phyloP scores from a whole-genome alignment of 202 grass and related monocot species.

The Hordeum pubiflorum region DNA sequence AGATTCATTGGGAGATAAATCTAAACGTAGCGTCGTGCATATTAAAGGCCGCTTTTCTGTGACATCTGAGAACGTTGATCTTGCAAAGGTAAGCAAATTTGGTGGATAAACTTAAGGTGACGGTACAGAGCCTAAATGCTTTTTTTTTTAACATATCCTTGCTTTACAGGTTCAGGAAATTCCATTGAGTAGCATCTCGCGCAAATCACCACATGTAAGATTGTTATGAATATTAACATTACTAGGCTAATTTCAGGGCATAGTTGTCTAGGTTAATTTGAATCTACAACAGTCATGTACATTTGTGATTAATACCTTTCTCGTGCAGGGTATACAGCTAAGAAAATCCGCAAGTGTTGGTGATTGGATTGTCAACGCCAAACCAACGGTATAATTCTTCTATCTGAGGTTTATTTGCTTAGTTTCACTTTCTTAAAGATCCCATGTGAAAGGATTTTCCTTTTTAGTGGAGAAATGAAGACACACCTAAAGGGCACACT shows the following conservation, averaged over 20 bases:
- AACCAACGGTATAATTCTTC: slow-evolving; percentile 59
- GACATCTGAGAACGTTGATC: slow-evolving; percentile 99
- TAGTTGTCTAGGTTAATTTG: neutral
- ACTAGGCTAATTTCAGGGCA: neutral
- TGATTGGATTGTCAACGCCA: slow-evolving; percentile 61
- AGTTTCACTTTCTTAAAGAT: neutral
- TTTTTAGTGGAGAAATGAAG: neutral
- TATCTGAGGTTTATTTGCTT: slow-evolving; percentile 16
- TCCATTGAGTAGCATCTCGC: slow-evolving; percentile 48
- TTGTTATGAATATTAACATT: neutral
- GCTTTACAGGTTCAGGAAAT: slow-evolving; percentile 63
- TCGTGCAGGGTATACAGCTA: slow-evolving; percentile 56
- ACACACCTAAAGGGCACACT: neutral
- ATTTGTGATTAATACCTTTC: slow-evolving; percentile 27
- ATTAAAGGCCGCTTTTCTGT: slow-evolving; percentile 99
- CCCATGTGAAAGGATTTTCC: neutral
- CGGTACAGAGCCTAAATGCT: neutral
- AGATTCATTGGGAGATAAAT: slow-evolving; percentile 80
- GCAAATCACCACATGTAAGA: slow-evolving; percentile 65
- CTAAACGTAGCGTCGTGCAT: slow-evolving; percentile 89
- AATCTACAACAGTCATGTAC: neutral
- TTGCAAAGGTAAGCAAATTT: slow-evolving; percentile 69
- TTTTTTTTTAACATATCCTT: neutral
- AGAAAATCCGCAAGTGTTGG: slow-evolving; percentile 96
- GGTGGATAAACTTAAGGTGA: slow-evolving; percentile 13